Percentiles rank a stretch among this genome's conserved stretches.
phyloP scores from a whole-genome alignment of 164 flowering plant genomes.

The Nelumbo lutea region DNA sequence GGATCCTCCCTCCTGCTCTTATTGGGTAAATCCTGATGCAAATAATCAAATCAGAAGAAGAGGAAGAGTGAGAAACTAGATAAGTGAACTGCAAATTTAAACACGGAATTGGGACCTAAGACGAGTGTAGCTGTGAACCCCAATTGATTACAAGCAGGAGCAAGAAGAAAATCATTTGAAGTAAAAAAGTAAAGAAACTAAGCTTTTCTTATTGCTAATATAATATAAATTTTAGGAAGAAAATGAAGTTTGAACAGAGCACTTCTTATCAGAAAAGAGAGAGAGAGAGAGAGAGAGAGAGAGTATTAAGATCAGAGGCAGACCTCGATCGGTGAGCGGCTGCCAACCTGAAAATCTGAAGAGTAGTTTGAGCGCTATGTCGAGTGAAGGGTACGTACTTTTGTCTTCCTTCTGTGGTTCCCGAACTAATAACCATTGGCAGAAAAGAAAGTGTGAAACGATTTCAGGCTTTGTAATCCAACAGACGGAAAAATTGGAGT shows the following conservation, averaged over 20 bases:
- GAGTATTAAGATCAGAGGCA: not conserved
- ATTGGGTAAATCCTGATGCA: slow-evolving; percentile 55
- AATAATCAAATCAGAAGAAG: not conserved
- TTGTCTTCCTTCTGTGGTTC: slow-evolving; percentile 87
- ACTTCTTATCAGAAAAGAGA: not conserved
- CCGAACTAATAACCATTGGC: slow-evolving; percentile 45
- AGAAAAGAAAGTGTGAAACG: not conserved
- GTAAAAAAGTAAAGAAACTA: not conserved
- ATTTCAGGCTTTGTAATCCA: not conserved
- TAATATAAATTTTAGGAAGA: not conserved
- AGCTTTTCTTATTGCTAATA: not conserved
- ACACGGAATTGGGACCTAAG: too few species aligned
- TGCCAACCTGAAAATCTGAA: slow-evolving; percentile 62
- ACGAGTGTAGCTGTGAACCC: too few species aligned
- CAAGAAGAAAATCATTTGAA: too few species aligned
- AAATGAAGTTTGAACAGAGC: not conserved
- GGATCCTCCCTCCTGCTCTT: slow-evolving; percentile 59
- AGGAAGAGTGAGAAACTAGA: not conserved
- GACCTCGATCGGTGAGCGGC: slow-evolving; percentile 90
- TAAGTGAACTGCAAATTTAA: too few species aligned
- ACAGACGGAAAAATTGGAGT: not conserved
- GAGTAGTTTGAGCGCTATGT: slow-evolving; percentile 73
- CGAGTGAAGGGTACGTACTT: slow-evolving; percentile 78
- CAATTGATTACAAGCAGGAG: too few species aligned
- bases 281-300: slow-evolving; percentile 10